Evolutionary conservation across 176 grass and related monocot genomes (phyloP).

Genomic region (Aegilops sharonensis): DNA sequence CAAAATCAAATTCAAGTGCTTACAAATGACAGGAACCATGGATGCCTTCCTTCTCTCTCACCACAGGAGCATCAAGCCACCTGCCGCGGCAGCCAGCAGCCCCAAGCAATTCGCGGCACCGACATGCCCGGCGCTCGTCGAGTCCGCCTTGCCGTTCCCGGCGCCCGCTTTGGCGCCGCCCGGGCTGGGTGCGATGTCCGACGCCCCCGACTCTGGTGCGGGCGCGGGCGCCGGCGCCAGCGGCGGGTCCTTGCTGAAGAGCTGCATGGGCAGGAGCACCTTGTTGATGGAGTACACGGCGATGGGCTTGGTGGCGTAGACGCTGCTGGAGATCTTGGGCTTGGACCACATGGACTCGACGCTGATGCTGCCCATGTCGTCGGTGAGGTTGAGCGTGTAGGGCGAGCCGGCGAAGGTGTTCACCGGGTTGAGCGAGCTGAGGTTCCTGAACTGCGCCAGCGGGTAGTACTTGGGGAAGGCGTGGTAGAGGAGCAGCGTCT

Average conservation of each 20-base stretch:
- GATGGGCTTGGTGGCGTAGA: conserved; percentile 66
- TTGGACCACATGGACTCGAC: conserved; percentile 75
- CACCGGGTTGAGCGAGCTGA: conserved; percentile 75
- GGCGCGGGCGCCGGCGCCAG: conserved; percentile 63
- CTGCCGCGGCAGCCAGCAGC: conserved; percentile 25
- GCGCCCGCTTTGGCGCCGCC: conserved; percentile 17
- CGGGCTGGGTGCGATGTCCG: conserved; percentile 50
- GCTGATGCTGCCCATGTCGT: conserved; percentile 62
- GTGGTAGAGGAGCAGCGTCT: conserved; percentile 78
- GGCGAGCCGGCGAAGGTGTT: conserved; percentile 74
- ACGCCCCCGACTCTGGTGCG: conserved; percentile 48
- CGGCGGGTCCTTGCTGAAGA: conserved; percentile 81
- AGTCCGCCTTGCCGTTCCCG: conserved; percentile 26
- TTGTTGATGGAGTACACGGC: conserved; percentile 76
- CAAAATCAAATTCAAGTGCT: conserved; percentile 34
- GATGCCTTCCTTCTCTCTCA: not conserved
- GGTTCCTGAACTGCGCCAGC: conserved; percentile 74
- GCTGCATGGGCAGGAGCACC: conserved; percentile 76
- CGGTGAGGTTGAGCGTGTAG: conserved; percentile 74
- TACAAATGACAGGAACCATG: conserved; percentile 8
- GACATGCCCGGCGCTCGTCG: not conserved
- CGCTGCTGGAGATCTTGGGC: conserved; percentile 81
- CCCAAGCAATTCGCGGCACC: not conserved
- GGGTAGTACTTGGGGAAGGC: conserved; percentile 81
- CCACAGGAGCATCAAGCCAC: conserved; percentile 34